Conservation (phyloP, 2,329 filamentous ascomycete genomes). For the Lachnellula hyalina region DNA sequence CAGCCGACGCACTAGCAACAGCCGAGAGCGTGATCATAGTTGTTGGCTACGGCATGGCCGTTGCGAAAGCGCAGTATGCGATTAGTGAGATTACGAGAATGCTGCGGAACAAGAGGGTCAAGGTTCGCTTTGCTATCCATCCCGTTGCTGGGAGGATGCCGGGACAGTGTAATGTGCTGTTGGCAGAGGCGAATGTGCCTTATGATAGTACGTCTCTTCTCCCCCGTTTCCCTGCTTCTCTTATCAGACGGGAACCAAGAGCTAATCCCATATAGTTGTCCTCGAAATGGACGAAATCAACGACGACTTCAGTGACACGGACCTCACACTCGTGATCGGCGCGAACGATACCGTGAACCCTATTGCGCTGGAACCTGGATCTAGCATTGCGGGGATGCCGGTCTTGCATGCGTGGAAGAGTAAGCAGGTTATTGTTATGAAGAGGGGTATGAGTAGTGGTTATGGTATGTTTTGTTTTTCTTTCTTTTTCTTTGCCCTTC, state of each 20-base stretch:
- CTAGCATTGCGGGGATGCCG: constrained; percentile 86
- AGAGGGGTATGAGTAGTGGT: constrained; percentile 80
- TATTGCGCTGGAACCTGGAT: constrained; percentile 77
- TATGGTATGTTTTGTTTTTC: constrained; percentile 50
- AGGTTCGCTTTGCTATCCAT: constrained; percentile 84
- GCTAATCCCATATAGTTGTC: constrained; percentile 47
- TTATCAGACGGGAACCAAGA: too few species aligned
- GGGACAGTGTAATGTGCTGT: constrained; percentile 84
- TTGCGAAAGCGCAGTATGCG: constrained; percentile 88
- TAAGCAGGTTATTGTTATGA: constrained; percentile 91
- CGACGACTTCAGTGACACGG: constrained; percentile 81
- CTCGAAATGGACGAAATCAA: constrained; percentile 97
- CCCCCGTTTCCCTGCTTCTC: background rate
- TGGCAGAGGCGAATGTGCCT: constrained; percentile 81
- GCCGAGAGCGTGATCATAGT: constrained; percentile 79
- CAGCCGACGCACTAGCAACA: constrained; percentile 67
- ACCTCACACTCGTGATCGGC: constrained; percentile 82
- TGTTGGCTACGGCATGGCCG: constrained; percentile 91
- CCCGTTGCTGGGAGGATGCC: constrained; percentile 90
- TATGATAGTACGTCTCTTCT: constrained; percentile 60
- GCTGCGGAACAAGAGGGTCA: constrained; percentile 69
- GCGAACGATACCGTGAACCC: constrained; percentile 93
- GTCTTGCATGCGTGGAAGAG: constrained; percentile 92
- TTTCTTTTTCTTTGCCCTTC: background rate
- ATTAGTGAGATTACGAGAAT: constrained; percentile 75